Evolutionary conservation across 2,329 filamentous ascomycete genomes (phyloP).

Genomic region (Aspergillus nomiae): DNA sequence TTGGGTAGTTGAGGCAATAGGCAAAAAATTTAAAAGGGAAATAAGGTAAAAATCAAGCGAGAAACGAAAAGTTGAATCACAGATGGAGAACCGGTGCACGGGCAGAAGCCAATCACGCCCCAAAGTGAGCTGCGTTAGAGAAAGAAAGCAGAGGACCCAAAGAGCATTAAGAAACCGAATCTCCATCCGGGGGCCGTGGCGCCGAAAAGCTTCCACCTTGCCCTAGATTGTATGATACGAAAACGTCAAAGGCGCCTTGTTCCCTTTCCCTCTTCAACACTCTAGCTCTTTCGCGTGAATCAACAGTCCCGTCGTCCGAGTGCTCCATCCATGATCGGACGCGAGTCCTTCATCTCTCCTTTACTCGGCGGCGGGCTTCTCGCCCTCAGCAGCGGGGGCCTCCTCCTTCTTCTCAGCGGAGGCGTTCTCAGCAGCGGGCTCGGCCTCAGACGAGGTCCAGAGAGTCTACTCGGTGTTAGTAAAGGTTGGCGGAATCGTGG

Average conservation of each 20-base stretch:
- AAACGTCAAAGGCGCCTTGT: conserved; percentile 7
- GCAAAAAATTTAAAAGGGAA: conserved; percentile 14
- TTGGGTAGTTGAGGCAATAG: conserved; percentile 29
- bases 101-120: conserved; percentile 9
- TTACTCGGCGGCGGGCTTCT: conserved; percentile 48
- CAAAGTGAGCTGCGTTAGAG: conserved; percentile 4
- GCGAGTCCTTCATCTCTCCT: conserved; percentile 37
- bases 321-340: conserved; percentile 23
- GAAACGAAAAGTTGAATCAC: conserved; percentile 20
- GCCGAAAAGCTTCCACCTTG: conserved; percentile 6
- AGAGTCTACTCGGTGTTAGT: conserved; percentile 69
- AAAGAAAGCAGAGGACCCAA: conserved; percentile 5
- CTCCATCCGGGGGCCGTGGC: conserved; percentile 9
- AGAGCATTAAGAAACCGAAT: conserved; percentile 11
- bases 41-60: conserved; percentile 15
- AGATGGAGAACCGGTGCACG: conserved; percentile 17
- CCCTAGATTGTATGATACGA: conserved; percentile 9
- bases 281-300: conserved; percentile 14
- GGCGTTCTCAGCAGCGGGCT: conserved; percentile 65
- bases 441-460: conserved; percentile 98
- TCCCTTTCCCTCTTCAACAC: conserved; percentile 5
- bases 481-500: neutral
- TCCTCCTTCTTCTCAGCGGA: conserved; percentile 48
- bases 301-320: conserved; percentile 13
- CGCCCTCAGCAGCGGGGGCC: conserved; percentile 41